A percentile compares a stretch with the other conserved stretches of the same genome.
These are phyloP conservation scores for Sclerotinia glacialis DNA, from an alignment of 2,329 filamentous ascomycete genomes.

Conservation along the genomic window DNA sequence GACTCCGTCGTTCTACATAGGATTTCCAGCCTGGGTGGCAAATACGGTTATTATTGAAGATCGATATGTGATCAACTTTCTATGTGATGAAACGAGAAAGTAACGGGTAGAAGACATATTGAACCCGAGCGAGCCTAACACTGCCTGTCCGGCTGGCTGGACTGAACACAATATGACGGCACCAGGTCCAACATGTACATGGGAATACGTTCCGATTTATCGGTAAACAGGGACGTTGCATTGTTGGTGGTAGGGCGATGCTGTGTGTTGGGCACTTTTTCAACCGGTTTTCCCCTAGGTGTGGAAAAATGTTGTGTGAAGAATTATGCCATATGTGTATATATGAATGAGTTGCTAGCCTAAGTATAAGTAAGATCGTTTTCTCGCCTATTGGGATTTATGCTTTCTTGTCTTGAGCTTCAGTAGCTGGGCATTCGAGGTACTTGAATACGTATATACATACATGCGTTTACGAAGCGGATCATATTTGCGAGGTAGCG, in stretches of 20 bases:
- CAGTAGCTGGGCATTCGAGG: not conserved
- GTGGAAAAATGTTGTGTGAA: not conserved
- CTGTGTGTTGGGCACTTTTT: not conserved
- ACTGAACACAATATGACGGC: not conserved
- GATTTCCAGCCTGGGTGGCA: conserved; percentile 1
- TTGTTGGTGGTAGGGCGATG: not conserved
- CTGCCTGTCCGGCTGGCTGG: conserved; percentile 14
- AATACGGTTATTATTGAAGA: not conserved
- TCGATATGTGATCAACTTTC: not conserved
- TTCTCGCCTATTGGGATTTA: not conserved
- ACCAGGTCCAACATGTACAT: not conserved
- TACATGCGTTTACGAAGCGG: conserved; percentile 27
- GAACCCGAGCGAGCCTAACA: not conserved
- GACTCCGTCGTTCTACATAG: not conserved
- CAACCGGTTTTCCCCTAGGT: not conserved
- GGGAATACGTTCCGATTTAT: not conserved
- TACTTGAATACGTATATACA: conserved; percentile 1
- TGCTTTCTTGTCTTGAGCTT: not conserved
- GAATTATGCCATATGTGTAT: not conserved
- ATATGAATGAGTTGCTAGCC: not conserved
- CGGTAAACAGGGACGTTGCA: not conserved
- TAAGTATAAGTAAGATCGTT: conserved; percentile 11
- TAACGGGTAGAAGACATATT: not conserved
- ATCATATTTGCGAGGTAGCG: not conserved
- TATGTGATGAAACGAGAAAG: not conserved